Base-by-base conservation (phyloP, 441 rosid species). In the Croton setiger region DNA sequence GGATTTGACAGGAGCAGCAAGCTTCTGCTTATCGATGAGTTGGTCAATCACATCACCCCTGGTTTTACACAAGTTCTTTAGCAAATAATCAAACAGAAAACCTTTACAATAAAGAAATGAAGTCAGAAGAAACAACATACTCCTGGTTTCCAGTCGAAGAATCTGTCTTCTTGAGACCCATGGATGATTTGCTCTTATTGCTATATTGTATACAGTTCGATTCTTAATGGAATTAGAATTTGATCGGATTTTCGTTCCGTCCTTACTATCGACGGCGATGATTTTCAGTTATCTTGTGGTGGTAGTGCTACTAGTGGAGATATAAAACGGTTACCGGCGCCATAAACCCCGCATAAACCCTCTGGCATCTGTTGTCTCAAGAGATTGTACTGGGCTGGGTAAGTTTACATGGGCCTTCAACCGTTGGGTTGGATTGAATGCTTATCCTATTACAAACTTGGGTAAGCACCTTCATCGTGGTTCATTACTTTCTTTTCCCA, bases 1-100 rank as follows among this genome's bases (percentile, higher is more conserved):
- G 0, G 91, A 81, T 72, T 91, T 89, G 47, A 91, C 73, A 0
- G 93, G 95, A 49, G 92, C 86, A 7, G 86, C 61, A 27, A 82
- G 84, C 71, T 80, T 85, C 58, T 81, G 79, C 72, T 77, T 85
- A 76, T 87, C 84, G 8, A 91, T 67, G 39, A 74, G 61, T 31
- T 73, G 63, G 12, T 75, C 56, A 14, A 61, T 82, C 21, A 43
- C 63, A 49, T 74, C 64, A 11, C 7, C 52, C 75, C 78, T 72
- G 9, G 12, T 18, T 14, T 17, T 39, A 18, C 55, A 54, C 33
- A 31, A 23, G 31, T 27, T 27, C 2, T 27, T 53, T 43, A 7
- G 33, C 7, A 18, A 43, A 18, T 18, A 60, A 17, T 21, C 5
- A 48, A 7, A 51, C 31, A 60, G 5, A 9, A 12, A 44, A n/a